Conservation (phyloP, 2,329 filamentous ascomycete species). For the Sporothrix schenckii region DNA sequence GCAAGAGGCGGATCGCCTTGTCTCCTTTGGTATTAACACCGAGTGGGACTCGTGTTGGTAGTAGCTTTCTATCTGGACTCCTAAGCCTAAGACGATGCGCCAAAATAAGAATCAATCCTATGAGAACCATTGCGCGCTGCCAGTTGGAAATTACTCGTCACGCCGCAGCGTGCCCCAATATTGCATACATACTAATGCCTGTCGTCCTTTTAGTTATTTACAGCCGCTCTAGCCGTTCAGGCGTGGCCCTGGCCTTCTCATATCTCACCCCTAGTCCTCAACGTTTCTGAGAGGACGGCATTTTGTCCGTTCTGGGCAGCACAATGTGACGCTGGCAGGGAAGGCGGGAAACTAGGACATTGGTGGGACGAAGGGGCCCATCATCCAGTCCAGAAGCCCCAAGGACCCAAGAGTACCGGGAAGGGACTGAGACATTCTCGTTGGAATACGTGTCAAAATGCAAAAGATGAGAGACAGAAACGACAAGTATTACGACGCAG, state of each 20-base stretch:
- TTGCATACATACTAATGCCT: not conserved
- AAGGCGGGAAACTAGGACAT: not conserved
- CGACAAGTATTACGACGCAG: too few relatives aligned
- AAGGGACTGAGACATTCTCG: constrained; percentile 21
- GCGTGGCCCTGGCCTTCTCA: too few relatives aligned
- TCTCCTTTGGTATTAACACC: not conserved
- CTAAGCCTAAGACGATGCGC: not conserved
- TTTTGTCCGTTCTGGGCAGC: constrained; percentile 25
- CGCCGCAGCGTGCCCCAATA: not conserved
- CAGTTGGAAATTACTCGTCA: not conserved
- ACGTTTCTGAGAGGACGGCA: constrained; percentile 6
- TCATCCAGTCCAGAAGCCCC: not conserved
- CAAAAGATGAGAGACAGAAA: too few relatives aligned
- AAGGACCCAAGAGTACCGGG: not conserved
- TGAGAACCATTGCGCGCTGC: constrained; percentile 31
- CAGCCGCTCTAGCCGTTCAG: too few relatives aligned
- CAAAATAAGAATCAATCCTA: constrained; percentile 22
- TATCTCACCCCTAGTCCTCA: not conserved
- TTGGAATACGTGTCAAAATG: constrained; percentile 17
- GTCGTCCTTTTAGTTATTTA: too few relatives aligned
- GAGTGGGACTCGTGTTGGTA: not conserved
- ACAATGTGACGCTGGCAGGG: constrained; percentile 21
- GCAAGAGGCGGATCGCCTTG: not conserved
- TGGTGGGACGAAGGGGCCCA: constrained; percentile 3
- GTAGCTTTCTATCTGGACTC: not conserved